Percentiles rank a stretch among this genome's conserved stretches.
Evolutionary conservation across 164 flowering plant genomes (phyloP).

Genomic region (Stephania cephalantha): DNA sequence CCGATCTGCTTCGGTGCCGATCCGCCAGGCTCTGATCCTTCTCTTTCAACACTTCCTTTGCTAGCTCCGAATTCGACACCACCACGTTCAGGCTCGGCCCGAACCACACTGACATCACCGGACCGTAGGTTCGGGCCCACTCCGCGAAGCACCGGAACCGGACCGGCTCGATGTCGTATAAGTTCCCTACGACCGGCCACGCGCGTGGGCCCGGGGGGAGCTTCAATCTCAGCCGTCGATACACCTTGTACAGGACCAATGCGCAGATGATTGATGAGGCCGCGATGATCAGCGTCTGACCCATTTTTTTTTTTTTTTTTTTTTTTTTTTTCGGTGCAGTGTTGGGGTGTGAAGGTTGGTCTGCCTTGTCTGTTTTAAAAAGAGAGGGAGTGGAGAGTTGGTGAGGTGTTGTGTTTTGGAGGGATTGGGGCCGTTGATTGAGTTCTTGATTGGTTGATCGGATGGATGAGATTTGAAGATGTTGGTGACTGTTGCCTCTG

Average conservation of each 20-base stretch:
- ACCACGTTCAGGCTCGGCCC: constrained; percentile 44
- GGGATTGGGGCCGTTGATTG: neutral
- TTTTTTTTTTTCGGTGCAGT: too few relatives aligned
- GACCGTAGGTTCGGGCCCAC: constrained; percentile 42
- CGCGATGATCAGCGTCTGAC: neutral
- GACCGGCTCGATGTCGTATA: constrained; percentile 47
- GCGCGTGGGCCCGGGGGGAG: constrained; percentile 58
- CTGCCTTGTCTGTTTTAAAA: too few relatives aligned
- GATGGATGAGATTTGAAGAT: neutral
- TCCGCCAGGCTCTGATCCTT: constrained; percentile 49
- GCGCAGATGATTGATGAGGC: constrained; percentile 12
- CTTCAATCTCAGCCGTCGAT: constrained; percentile 27
- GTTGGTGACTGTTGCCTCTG: neutral
- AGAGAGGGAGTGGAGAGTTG: neutral
- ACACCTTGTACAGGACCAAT: constrained; percentile 23
- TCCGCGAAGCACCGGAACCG: constrained; percentile 47
- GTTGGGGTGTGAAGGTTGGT: too few relatives aligned
- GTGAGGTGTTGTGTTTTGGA: neutral
- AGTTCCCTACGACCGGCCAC: constrained; percentile 50
- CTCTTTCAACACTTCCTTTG: constrained; percentile 48
- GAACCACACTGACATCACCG: constrained; percentile 47
- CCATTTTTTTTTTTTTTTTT: too few relatives aligned
- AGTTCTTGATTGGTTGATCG: neutral
- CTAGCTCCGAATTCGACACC: constrained; percentile 36
- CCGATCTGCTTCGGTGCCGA: constrained; percentile 34